These are phyloP conservation scores for Trichoderma simmonsii DNA, from an alignment of 2,329 filamentous ascomycete genomes.

Conservation along the genomic window DNA sequence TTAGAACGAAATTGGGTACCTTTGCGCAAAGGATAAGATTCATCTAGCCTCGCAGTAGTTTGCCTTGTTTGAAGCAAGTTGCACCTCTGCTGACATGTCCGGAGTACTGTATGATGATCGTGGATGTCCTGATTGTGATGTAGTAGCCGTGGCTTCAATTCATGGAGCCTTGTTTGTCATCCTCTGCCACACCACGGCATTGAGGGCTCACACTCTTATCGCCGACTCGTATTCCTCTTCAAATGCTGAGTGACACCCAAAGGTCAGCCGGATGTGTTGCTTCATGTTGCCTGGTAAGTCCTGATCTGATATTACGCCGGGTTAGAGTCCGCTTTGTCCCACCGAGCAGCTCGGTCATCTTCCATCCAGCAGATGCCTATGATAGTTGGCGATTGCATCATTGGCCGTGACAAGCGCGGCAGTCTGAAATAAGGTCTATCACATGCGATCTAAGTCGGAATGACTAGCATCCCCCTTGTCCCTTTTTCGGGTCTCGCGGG, in stretches of 20 bases:
- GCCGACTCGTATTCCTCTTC: not conserved
- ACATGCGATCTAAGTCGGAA: constrained; percentile 10
- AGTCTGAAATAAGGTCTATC: constrained; percentile 2
- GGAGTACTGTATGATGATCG: not conserved
- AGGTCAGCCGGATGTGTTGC: not conserved
- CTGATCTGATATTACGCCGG: not conserved
- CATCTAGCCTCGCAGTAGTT: not conserved
- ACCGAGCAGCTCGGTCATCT: constrained; percentile 2
- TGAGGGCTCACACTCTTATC: not conserved
- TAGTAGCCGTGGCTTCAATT: not conserved
- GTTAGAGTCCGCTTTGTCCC: not conserved
- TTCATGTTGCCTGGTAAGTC: not conserved
- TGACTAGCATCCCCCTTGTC: not conserved
- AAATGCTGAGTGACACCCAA: not conserved
- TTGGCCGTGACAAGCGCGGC: constrained; percentile 7
- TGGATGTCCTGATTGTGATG: not conserved
- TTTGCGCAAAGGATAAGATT: not conserved
- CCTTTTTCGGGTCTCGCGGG: not conserved
- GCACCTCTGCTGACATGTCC: not conserved
- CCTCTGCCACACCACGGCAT: not conserved
- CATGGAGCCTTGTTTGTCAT: not conserved
- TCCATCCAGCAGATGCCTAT: not conserved
- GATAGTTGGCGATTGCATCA: constrained; percentile 6
- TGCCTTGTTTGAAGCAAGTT: not conserved
- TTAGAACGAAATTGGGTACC: not conserved